Conservation (phyloP, 495 filamentous ascomycete species). For the Acidiella bohemica region DNA sequence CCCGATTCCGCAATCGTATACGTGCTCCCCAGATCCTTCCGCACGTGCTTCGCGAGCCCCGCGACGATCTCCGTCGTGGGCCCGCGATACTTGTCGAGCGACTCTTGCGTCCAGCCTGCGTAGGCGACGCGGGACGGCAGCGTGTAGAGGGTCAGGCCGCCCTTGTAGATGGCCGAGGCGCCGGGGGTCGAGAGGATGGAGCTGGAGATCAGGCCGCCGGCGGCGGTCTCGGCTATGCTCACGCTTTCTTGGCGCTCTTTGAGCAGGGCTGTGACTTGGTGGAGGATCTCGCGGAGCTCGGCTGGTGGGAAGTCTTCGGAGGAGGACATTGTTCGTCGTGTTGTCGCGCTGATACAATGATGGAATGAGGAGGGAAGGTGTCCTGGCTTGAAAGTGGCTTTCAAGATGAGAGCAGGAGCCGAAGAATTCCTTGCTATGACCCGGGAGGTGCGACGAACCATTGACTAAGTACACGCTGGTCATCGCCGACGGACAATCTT, state of each 20-base stretch:
- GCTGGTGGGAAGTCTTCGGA: conserved; percentile 34
- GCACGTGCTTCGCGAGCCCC: conserved; percentile 41
- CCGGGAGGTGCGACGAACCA: too few species aligned
- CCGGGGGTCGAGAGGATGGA: conserved; percentile 42
- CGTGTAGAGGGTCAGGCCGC: conserved; percentile 50
- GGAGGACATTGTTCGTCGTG: conserved; percentile 5
- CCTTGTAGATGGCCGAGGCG: conserved; percentile 43
- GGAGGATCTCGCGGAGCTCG: conserved; percentile 35
- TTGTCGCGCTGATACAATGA: too few species aligned
- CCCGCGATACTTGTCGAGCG: conserved; percentile 38
- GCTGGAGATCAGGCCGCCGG: conserved; percentile 47
- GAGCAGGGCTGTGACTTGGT: conserved; percentile 39
- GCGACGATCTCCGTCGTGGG: conserved; percentile 44
- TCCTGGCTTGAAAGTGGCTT: too few species aligned
- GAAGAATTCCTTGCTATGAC: too few species aligned
- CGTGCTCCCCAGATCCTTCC: conserved; percentile 37
- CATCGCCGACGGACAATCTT: too few species aligned
- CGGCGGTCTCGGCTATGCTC: conserved; percentile 48
- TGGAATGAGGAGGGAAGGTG: too few species aligned
- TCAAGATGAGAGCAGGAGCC: too few species aligned
- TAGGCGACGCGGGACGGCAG: conserved; percentile 45
- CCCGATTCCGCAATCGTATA: conserved; percentile 48
- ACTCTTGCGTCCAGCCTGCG: conserved; percentile 46
- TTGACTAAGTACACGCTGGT: too few species aligned
- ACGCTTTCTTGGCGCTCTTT: conserved; percentile 41